Evolutionary conservation across 495 filamentous ascomycete species (phyloP), one percentile per base, ranked within the genome.

Genomic region (Tetracladium setigerum): DNA sequence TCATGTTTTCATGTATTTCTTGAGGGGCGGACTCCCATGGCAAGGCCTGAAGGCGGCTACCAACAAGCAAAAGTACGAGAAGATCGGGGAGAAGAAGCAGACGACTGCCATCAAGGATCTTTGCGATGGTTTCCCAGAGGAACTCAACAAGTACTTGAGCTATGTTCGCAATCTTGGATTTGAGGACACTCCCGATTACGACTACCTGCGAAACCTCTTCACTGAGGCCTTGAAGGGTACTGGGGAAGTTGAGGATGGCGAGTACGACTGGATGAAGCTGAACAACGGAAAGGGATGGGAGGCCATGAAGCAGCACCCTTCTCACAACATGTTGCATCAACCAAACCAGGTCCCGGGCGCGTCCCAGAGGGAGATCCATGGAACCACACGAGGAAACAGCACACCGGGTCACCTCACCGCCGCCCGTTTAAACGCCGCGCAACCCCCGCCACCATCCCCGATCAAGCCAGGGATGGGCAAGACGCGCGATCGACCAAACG

Each of bases 21-120:
- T 99, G 52, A 74, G 94, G 40, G 92, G 92, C 48, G 94, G 94
- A 44, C 75, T 99, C 49, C 92, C 92, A 15, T 99, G 92, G 92
- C 92, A 99, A 69, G 92, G 92, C 41, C 72, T 99, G 59, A 97
- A 97, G 72, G 92, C 92, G 64, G 94, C 94, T 14, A 99, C 92
- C 49, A 99, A 99, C 73, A 99, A 99, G 78, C 92, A 99, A 63
- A 99, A 99, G 70, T 99, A 99, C 56, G 92, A 99, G 69, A 97
- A 97, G 73, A 99, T 99, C 66, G 92, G 92, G 27, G 94, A 99
- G 70, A 97, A 97, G 84, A 99, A 99, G 71, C 92, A 97, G 70
- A 95, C 91, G 0, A 97, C 92, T 18, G 77, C 79, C 0, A 91
- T 99, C 75, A 94, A 95, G 67, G 94, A 99, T 58, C 81, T 99